Percentiles rank a stretch among this genome's conserved stretches.
These are phyloP conservation scores for Penicillium arizonense DNA, from an alignment of 495 filamentous ascomycete species.

Conservation along the genomic window DNA sequence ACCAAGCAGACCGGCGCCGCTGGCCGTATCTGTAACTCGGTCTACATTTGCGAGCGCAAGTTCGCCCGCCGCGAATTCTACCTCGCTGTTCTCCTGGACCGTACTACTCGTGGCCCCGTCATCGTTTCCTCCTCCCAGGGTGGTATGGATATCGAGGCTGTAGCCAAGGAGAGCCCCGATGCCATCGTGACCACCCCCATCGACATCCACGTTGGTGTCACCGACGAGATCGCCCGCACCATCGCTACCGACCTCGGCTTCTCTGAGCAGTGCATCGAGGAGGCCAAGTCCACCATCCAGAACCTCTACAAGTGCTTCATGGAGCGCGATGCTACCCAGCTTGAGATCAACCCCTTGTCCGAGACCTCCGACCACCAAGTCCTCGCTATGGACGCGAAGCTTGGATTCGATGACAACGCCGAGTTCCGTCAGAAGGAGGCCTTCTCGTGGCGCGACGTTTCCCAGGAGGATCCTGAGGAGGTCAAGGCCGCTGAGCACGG, in stretches of 20 bases:
- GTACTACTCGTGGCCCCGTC: constrained; percentile 83
- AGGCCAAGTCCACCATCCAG: constrained; percentile 92
- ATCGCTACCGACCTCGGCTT: constrained; percentile 94
- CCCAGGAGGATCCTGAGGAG: constrained; percentile 96
- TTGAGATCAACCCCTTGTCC: constrained; percentile 97
- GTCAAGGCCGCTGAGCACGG: constrained; percentile 90
- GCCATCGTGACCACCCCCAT: constrained; percentile 92
- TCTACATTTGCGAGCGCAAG: constrained; percentile 99
- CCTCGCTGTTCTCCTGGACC: constrained; percentile 97
- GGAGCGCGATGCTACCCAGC: constrained; percentile 97
- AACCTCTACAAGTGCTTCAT: constrained; percentile 98
- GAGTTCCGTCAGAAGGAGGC: constrained; percentile 97
- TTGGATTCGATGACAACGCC: constrained; percentile 97
- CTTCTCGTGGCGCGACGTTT: constrained; percentile 87
- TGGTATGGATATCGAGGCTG: constrained; percentile 97
- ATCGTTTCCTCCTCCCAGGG: constrained; percentile 97
- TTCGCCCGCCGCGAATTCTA: constrained; percentile 99
- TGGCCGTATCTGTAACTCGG: constrained; percentile 90
- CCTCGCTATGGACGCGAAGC: constrained; percentile 98
- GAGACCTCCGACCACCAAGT: constrained; percentile 98
- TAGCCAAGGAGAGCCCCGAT: constrained; percentile 95
- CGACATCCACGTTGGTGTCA: constrained; percentile 92
- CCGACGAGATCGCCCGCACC: constrained; percentile 85
- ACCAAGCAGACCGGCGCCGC: constrained; percentile 96
- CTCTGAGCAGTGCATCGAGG: constrained; percentile 92